Evolutionary conservation across 257 asterid genomes (phyloP), one percentile per base, ranked within the genome.

Genomic region (Solanum rostratum): DNA sequence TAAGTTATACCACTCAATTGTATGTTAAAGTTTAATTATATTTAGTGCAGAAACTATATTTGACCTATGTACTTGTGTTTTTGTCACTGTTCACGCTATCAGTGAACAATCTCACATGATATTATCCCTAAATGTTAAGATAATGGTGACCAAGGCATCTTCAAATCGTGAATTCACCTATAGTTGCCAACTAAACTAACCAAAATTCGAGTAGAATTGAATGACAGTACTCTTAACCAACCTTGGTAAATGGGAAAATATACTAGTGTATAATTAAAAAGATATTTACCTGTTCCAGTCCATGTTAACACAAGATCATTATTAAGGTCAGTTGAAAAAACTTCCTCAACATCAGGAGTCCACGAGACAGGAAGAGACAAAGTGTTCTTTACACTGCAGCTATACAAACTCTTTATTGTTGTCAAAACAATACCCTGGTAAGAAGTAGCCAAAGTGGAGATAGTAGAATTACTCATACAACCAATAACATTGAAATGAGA

Each of bases 291-390:
- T 29, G 85, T 84, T 73, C 49, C 66, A 15, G 69, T 84, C 97
- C 97, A 93, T 39, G 92, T 86, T 84, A 92, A 86, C 86, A 85
- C 85, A 9, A 93, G 88, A 84, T 88, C 84, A 41, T 41, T 80
- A 6, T 50, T 53, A 41, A 90, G 88, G 10, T 65, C 52, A 43
- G 63, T 62, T 22, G 90, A 83, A 39, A 90, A 85, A 7, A 22
- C 46, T 29, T 45, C 59, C 10, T 84, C 88, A 81, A 46, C 24
- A 57, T 59, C 41, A 50, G 41, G 0, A 49, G 90, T 86, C 92
- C 89, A 84, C 2, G 93, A 68, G 49, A 91, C 88, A 2, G 97
- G 95, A 65, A 94, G 82, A 1, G 89, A 80, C 80, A 85, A 33
- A 69, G 88, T 89, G 4, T 1, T 52, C 62, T 91, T 68, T 14